Base-by-base conservation (phyloP, 2,329 filamentous ascomycete species). In the Passalora sequoiae region DNA sequence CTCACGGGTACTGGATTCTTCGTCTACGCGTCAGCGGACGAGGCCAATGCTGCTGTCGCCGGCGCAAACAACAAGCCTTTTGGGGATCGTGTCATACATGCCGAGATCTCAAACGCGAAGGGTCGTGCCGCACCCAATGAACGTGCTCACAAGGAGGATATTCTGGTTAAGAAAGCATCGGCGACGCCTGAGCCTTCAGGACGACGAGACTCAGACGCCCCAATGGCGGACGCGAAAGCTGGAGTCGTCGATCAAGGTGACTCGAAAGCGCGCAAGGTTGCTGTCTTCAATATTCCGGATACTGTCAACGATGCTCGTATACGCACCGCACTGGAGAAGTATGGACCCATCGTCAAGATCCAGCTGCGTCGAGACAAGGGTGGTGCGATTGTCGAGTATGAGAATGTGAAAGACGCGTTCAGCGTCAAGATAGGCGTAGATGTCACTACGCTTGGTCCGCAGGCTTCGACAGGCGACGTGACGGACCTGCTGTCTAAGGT, bases 221-320 rank as follows among this genome's bases (percentile, higher is more conserved):
- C 57, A 2, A 59, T 60, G 59, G 38, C 41, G 4, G 56, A 54
- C 4, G 46, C 51, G 1, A 27, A 32, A 12, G 39, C 35, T 25
- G 40, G 40, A n/a, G 43, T 43, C 12, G 39, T 44, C 30, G 55
- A 58, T 5, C 50, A 59, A 10, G 55, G 47, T 25, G 59, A 57
- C 1, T 61, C 62, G 16, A 55, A 54, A 29, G 78, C 81, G 38
- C 81, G 88, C 40, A 92, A 86, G 1, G 75, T 97, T 38, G 84
- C 83, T 7, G 71, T 98, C 20, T 78, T 96, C 67, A 84, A 89
- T 50, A 72, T 98, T 1, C 88, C 92, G 0, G 92, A 97, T 60
- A 97, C 89, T 0, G 80, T 97, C 58, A 96, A 94, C 53, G 87
- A 94, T 58, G 80, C 85, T 1, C 86, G 89, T 21, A 79, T 98